Evolutionary conservation across 768 basidiomycete species (phyloP), one percentile per base, ranked within the genome.

Genomic region (Boletus fagicola): DNA sequence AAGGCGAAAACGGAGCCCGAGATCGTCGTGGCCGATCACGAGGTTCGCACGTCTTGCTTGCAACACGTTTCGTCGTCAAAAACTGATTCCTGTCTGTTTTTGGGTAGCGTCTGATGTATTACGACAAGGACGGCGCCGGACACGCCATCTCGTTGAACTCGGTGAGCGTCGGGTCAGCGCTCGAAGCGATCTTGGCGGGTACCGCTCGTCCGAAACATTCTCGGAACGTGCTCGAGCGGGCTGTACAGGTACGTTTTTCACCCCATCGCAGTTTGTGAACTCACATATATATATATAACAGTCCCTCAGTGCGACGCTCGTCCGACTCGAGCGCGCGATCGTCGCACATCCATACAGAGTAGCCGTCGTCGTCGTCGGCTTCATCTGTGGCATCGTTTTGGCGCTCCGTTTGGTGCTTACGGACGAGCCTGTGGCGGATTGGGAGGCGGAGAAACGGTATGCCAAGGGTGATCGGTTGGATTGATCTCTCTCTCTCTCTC

Each of bases 91-190:
- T n/a, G n/a, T n/a, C n/a, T n/a, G n/a, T n/a, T n/a, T n/a, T n/a
- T n/a, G n/a, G n/a, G n/a, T n/a, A 94, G 92, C 76, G 76, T 36
- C 71, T 92, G 53, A 66, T 92, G 36, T 97, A 96, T 66, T 94
- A 88, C 64, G 83, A 94, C 64, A 70, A 71, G 20, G 92, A 92
- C 57, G 74, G 78, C 16, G 68, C 76, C 2, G 84, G 86, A 1
- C 73, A 75, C 18, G 72, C 72, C 10, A 80, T 96, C 62, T 67
- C 78, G 49, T 74, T 95, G 31, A 81, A 83, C 8, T 72, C 75
- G 0, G 62, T 73, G 11, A 80, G 81, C 58, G 75, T 96, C 36
- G 87, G 89, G 51, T 80, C 84, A 1, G 81, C 89, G 3, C 76
- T 96, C 7, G 86, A 92, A 42, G 86, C 83, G 16, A 82, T 86